These are phyloP conservation scores for Termitomyces sp. DNA, from an alignment of 768 basidiomycete species.

Conservation along the genomic window DNA sequence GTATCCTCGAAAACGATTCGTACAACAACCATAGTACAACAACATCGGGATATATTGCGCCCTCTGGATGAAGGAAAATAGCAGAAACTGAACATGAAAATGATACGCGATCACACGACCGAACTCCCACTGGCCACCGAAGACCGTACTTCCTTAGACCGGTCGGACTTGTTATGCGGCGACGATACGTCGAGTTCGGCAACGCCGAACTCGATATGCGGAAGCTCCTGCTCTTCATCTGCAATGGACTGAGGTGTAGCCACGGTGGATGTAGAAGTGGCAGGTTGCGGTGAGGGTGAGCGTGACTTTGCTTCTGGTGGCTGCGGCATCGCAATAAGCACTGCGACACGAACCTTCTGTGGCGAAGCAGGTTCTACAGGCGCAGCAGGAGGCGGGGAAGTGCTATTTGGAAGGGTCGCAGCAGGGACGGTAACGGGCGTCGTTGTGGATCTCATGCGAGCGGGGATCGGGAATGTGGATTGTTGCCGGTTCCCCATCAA, in stretches of 20 bases:
- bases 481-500: background rate
- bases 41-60: background rate
- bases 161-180: background rate
- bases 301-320: slow-evolving; percentile 9
- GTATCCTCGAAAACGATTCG: background rate
- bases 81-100: background rate
- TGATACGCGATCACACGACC: background rate
- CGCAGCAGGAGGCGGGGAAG: background rate
- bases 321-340: slow-evolving; percentile 29
- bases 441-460: background rate
- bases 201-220: slow-evolving; percentile 26
- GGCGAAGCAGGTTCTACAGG: background rate
- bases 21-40: background rate
- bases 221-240: slow-evolving; percentile 18
- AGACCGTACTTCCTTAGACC: background rate
- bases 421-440: background rate
- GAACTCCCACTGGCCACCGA: slow-evolving; percentile 7
- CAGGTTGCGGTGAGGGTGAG: background rate
- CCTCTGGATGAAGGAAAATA: background rate
- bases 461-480: background rate
- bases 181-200: slow-evolving; percentile 16
- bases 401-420: background rate
- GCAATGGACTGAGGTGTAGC: background rate
- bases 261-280: slow-evolving; percentile 5
- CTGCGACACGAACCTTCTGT: slow-evolving; percentile 20